A percentile compares a stretch with the other conserved stretches of the same genome.
These are phyloP conservation scores for Cladosporium sp. DNA, from an alignment of 2,329 filamentous ascomycete species.

Conservation along the genomic window DNA sequence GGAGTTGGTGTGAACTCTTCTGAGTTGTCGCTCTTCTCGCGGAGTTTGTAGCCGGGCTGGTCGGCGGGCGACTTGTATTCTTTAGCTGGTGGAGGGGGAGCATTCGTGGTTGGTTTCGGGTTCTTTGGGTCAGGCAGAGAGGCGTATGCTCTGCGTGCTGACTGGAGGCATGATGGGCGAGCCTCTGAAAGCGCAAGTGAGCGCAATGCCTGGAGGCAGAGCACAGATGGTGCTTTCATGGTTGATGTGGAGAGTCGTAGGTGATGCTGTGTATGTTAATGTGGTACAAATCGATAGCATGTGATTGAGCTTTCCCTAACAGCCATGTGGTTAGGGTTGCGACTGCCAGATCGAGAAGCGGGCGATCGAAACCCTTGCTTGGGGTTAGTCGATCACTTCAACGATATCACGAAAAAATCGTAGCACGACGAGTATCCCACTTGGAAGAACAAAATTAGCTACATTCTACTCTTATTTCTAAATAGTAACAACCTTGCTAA, in stretches of 20 bases:
- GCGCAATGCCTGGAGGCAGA: slow-evolving; percentile 34
- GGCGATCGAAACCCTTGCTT: not conserved
- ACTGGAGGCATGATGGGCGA: slow-evolving; percentile 13
- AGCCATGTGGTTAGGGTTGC: not conserved
- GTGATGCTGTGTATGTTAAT: not conserved
- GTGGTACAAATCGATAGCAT: not conserved
- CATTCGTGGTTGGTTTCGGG: slow-evolving; percentile 24
- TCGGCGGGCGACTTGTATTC: slow-evolving; percentile 17
- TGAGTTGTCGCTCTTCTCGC: slow-evolving; percentile 33
- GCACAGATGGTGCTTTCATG: slow-evolving; percentile 38
- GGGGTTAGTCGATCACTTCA: not conserved
- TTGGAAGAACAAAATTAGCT: too few species aligned
- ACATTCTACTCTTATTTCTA: not conserved
- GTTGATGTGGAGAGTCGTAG: not conserved
- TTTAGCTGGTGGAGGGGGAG: slow-evolving; percentile 22
- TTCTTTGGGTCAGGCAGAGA: slow-evolving; percentile 25
- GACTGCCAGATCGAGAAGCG: not conserved
- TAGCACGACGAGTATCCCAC: not conserved
- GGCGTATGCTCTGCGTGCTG: slow-evolving; percentile 29
- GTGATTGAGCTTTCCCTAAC: not conserved
- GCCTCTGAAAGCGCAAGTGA: slow-evolving; percentile 28
- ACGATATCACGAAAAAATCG: not conserved
- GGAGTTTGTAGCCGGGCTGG: slow-evolving; percentile 27
- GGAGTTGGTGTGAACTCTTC: slow-evolving; percentile 54
- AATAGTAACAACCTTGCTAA: fast-evolving